Conservation (phyloP, 2,329 filamentous ascomycete genomes). For the Paraconiothyrium brasiliense region DNA sequence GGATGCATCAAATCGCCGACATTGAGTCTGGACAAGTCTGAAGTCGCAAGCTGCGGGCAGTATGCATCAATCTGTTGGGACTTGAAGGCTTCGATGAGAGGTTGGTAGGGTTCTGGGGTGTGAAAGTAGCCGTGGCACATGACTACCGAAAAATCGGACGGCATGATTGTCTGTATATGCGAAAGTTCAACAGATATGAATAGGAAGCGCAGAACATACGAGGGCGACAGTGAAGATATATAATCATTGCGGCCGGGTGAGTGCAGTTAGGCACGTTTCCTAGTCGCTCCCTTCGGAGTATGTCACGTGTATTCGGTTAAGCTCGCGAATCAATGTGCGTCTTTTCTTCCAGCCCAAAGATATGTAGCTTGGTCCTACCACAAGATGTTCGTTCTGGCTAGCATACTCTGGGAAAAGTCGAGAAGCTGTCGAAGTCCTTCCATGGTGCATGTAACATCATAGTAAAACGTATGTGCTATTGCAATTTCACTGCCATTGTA, state of each 20-base stretch:
- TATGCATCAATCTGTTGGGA: conserved; percentile 39
- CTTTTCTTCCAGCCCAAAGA: too few relatives aligned
- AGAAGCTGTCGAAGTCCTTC: too few relatives aligned
- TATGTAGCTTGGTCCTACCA: too few relatives aligned
- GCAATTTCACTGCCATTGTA: too few relatives aligned
- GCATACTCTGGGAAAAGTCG: too few relatives aligned
- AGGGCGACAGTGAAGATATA: background rate
- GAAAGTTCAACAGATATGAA: too few relatives aligned
- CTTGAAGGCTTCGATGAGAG: conserved; percentile 34
- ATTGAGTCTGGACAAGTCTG: conserved; percentile 35
- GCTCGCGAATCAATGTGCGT: background rate
- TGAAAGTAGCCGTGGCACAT: conserved; percentile 48
- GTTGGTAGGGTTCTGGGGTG: conserved; percentile 40
- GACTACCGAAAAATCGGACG: conserved; percentile 38
- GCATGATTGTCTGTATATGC: background rate
- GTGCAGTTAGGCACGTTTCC: background rate
- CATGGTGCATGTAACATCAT: too few relatives aligned
- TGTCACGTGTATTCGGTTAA: background rate
- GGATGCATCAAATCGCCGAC: conserved; percentile 20
- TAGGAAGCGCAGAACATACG: too few relatives aligned
- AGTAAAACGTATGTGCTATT: too few relatives aligned
- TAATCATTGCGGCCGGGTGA: background rate
- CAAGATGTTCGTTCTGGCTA: too few relatives aligned
- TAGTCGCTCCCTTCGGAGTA: background rate
- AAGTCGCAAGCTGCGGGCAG: conserved; percentile 47